A percentile compares a stretch with the other conserved stretches of the same genome.
These are phyloP conservation scores for Lophiotrema nucula DNA, from an alignment of 495 filamentous ascomycete species.

Conservation along the genomic window DNA sequence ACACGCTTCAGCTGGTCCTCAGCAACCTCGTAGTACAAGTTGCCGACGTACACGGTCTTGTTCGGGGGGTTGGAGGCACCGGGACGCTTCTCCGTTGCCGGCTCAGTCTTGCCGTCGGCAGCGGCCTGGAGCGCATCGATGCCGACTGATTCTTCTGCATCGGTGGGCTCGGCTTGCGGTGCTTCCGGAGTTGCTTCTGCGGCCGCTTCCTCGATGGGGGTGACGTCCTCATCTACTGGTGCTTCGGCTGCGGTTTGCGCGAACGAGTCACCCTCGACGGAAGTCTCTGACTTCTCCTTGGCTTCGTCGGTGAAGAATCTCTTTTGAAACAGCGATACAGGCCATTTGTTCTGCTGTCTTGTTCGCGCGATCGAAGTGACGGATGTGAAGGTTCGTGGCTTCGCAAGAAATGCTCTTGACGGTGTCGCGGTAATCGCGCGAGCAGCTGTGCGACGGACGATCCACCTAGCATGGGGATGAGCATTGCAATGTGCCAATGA, in stretches of 20 bases:
- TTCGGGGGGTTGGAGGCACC: constrained; percentile 9
- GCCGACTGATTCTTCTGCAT: constrained; percentile 8
- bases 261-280: constrained; percentile 10
- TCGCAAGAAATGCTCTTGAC: constrained; percentile 43
- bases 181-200: neutral
- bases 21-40: constrained; percentile 77
- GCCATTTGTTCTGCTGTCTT: constrained; percentile 28
- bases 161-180: neutral
- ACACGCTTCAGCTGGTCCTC: constrained; percentile 39
- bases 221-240: constrained; percentile 27
- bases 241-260: constrained; percentile 29
- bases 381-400: constrained; percentile 46
- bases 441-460: constrained; percentile 38
- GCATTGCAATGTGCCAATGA: neutral
- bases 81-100: neutral
- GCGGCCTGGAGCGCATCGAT: constrained; percentile 11
- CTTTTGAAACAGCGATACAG: constrained; percentile 40
- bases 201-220: constrained; percentile 6
- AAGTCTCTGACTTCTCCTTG: constrained; percentile 27
- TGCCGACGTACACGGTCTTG: constrained; percentile 70
- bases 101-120: neutral
- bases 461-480: constrained; percentile 25
- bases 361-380: constrained; percentile 33
- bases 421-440: constrained; percentile 49
- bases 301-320: constrained; percentile 49